Base-by-base conservation (phyloP, 2,329 filamentous ascomycete genomes). In the Calonectria crousiana region DNA sequence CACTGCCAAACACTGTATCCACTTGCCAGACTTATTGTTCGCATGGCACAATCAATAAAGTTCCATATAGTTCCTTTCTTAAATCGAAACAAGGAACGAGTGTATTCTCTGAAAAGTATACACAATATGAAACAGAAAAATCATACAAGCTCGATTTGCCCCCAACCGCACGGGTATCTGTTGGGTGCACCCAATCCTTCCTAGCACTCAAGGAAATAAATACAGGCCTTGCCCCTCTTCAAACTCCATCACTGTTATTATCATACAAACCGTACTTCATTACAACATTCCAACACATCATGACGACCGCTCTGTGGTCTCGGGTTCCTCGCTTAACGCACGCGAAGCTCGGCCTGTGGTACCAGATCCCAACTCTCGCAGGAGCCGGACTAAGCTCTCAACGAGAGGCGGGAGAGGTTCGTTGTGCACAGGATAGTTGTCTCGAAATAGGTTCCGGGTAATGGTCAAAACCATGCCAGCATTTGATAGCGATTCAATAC, bases 391-490 rank as follows among this genome's bases (percentile, higher is more conserved):
- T n/a, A 80, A 67, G 18, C 71, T 73, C 70, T 78, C 75, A 6
- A 80, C 75, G 56, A 80, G 49, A 0, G 76, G 78, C 36, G 78
- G 78, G 68, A 80, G 67, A 18, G 71, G 69, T 38, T 80, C 78
- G 13, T 67, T 72, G 9, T 56, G 47, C 26, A 71, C 58, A 11
- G 76, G 74, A 32, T 78, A 79, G 3, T 80, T 80, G 28, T 78
- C 73, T 41, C 78, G 74, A 52, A 80, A 72, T 6, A 77, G 47
- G 23, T 74, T 69, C 28, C 72, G 73, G 36, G 73, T 74, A 58
- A 78, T 67, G 14, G 73, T 75, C 28, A 80, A 52, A 32, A 72
- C 62, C 49, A 71, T 67, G 8, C 69, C 67, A 30, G 64, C 49
- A 28, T 79, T 78, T 26, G 75, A 75, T 16, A 80, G 11, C 6